A percentile compares a stretch with the other conserved stretches of the same genome.
These are phyloP conservation scores for Carex arenaria DNA, from an alignment of 202 grass and related monocot species.

Conservation along the genomic window DNA sequence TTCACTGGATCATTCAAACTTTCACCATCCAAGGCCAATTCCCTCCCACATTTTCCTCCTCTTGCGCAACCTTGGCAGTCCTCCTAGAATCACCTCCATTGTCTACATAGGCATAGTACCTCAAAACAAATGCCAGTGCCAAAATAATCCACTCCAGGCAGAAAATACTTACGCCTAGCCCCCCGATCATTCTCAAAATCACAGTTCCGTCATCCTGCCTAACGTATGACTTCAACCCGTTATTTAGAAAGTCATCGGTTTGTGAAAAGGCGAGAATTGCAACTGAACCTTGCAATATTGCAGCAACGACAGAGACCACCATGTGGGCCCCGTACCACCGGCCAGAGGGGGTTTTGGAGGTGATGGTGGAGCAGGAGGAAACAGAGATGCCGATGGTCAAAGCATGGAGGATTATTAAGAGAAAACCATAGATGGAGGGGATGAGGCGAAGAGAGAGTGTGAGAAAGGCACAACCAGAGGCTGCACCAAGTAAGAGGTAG, in stretches of 20 bases:
- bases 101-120: slow-evolving; percentile 79
- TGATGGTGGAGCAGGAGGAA: slow-evolving; percentile 68
- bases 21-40: slow-evolving; percentile 67
- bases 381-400: slow-evolving; percentile 65
- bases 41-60: slow-evolving; percentile 41
- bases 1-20: slow-evolving; percentile 27
- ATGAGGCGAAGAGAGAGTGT: slow-evolving; percentile 91
- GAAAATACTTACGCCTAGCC: slow-evolving; percentile 83
- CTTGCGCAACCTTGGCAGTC: slow-evolving; percentile 57
- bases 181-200: slow-evolving; percentile 89
- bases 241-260: slow-evolving; percentile 67
- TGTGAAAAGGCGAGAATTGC: slow-evolving; percentile 86
- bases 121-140: slow-evolving; percentile 80
- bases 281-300: slow-evolving; percentile 86
- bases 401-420: slow-evolving; percentile 93
- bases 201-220: slow-evolving; percentile 77
- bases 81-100: slow-evolving; percentile 57
- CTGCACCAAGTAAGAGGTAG: slow-evolving; percentile 72
- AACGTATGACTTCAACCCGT: slow-evolving; percentile 79
- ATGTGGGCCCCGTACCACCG: slow-evolving; percentile 81
- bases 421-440: slow-evolving; percentile 84
- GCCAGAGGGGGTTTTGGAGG: slow-evolving; percentile 42
- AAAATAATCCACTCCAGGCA: slow-evolving; percentile 86
- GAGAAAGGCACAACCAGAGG: slow-evolving; percentile 89
- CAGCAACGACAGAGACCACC: slow-evolving; percentile 53